Percentiles rank a stretch among this genome's conserved stretches.
Conservation (phyloP, 495 filamentous ascomycete genomes). For the Pseudomonodictys pantanalensis region DNA sequence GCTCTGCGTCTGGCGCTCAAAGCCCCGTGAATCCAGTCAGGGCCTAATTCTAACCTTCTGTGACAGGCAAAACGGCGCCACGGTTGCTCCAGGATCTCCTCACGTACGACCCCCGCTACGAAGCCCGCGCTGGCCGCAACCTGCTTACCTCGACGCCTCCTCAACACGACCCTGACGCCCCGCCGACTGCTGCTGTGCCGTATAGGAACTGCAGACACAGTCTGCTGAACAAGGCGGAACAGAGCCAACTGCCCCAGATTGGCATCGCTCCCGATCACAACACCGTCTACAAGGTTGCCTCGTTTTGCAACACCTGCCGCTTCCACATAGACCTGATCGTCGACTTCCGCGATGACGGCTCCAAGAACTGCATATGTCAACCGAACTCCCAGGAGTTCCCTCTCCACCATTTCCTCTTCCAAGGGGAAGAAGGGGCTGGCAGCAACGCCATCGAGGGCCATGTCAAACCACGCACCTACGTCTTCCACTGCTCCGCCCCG, state of each 20-base stretch:
- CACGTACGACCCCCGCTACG: conserved; percentile 54
- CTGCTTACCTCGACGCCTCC: conserved; percentile 54
- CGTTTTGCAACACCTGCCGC: conserved; percentile 48
- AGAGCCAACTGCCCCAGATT: conserved; percentile 47
- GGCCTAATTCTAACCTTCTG: background rate
- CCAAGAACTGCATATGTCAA: conserved; percentile 33
- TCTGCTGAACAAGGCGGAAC: conserved; percentile 53
- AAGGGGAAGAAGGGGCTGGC: background rate
- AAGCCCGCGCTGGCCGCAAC: conserved; percentile 49
- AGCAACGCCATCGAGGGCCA: background rate
- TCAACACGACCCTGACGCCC: conserved; percentile 38
- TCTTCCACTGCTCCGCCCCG: conserved; percentile 60
- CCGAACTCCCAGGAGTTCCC: conserved; percentile 33
- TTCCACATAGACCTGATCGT: conserved; percentile 38
- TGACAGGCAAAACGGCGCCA: conserved; percentile 60
- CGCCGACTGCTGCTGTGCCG: conserved; percentile 25
- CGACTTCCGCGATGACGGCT: conserved; percentile 36
- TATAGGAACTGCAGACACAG: conserved; percentile 52
- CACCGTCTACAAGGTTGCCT: conserved; percentile 51
- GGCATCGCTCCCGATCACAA: conserved; percentile 42
- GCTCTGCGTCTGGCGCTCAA: no score
- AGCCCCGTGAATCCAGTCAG: background rate
- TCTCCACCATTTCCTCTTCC: conserved; percentile 43
- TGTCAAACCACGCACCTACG: conserved; percentile 28
- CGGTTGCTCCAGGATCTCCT: conserved; percentile 58